Evolutionary conservation across 768 basidiomycete genomes (phyloP).

Genomic region (Phylloporus rhodoxanthus): DNA sequence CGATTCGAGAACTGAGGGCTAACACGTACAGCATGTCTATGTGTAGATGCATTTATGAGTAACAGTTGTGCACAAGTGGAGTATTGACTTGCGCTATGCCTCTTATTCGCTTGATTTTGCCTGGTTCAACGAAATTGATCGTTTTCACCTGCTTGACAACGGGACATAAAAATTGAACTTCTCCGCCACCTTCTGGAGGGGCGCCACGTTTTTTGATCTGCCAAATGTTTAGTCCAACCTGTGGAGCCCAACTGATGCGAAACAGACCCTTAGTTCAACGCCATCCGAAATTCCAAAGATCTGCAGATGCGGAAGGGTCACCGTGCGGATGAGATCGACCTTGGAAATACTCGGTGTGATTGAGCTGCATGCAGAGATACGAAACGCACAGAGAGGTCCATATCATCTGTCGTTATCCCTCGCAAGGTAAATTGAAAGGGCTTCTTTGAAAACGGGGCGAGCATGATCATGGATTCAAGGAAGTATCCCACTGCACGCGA

Average conservation of each 20-base stretch:
- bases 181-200: conserved; percentile 86
- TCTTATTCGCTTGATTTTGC: conserved; percentile 89
- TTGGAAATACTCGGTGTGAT: conserved; percentile 26
- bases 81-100: conserved; percentile 79
- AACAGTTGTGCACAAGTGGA: not conserved
- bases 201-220: conserved; percentile 95
- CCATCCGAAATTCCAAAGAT: conserved; percentile 87
- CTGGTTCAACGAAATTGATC: conserved; percentile 85
- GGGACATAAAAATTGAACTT: conserved; percentile 90
- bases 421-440: conserved; percentile 73
- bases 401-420: conserved; percentile 89
- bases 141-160: conserved; percentile 88
- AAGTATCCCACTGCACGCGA: conserved; percentile 92
- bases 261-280: conserved; percentile 73
- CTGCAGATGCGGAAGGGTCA: conserved; percentile 86
- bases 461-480: conserved; percentile 81
- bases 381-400: conserved; percentile 76
- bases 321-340: conserved; percentile 87
- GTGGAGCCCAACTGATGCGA: not conserved
- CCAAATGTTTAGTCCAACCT: not conserved
- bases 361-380: conserved; percentile 8
- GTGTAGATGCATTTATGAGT: not conserved
- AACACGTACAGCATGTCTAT: conserved; percentile 90
- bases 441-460: conserved; percentile 90
- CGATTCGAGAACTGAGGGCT: conserved; percentile 97